Evolutionary conservation across 257 asterid genomes (phyloP).

Genomic region (Solanum neorickii): DNA sequence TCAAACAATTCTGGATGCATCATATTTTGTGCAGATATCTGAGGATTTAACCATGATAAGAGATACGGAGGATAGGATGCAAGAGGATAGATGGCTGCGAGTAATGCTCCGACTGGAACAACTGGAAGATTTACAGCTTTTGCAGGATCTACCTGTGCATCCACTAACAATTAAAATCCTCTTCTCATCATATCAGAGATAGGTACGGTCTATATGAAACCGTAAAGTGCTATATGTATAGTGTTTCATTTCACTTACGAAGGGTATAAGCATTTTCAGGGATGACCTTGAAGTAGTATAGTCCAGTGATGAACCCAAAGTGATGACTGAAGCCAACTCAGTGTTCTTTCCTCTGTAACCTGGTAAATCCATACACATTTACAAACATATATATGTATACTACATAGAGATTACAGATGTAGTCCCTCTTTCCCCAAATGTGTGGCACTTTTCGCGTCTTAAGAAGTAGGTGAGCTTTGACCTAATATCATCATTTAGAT

Average conservation of each 20-base stretch:
- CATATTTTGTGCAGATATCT: constrained; percentile 90
- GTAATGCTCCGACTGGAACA: constrained; percentile 83
- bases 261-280: constrained; percentile 68
- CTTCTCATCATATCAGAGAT: constrained; percentile 1
- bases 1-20: constrained; percentile 89
- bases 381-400: background rate
- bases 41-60: constrained; percentile 77
- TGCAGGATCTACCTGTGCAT: constrained; percentile 87
- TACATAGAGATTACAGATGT: background rate
- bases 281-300: constrained; percentile 81
- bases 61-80: constrained; percentile 79
- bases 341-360: constrained; percentile 68
- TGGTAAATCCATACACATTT: constrained; percentile 5
- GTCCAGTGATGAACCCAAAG: constrained; percentile 92
- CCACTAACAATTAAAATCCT: background rate
- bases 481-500: background rate
- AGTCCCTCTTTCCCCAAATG: background rate
- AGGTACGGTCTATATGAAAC: background rate
- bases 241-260: constrained; percentile 41
- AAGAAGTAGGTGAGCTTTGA: background rate
- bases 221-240: background rate
- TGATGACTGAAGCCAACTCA: constrained; percentile 67
- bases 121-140: constrained; percentile 88
- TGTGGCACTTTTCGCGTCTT: background rate
- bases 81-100: constrained; percentile 86